Base-by-base conservation (phyloP, 768 basidiomycete species). In the Agrocybe pediades region DNA sequence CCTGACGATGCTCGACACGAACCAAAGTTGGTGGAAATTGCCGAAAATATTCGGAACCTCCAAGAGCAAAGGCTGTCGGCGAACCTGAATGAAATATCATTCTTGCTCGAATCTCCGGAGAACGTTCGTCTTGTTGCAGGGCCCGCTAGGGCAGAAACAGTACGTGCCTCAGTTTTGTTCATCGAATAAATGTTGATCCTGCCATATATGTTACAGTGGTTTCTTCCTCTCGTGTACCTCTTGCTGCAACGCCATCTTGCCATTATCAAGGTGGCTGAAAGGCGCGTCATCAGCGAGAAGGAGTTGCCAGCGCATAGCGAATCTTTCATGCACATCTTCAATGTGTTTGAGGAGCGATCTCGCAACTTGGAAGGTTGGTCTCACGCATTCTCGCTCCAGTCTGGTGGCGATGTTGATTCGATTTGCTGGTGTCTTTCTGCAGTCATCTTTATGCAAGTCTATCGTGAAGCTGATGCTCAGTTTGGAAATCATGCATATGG, bases 71-170 rank as follows among this genome's bases (percentile, higher is more conserved):
- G 36, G 2, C 27, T 55, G 0, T 6, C 19, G 9, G 36, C 49
- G 21, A 55, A 55, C 44, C 19, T 55, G 19, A 51, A 23, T 6
- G 54, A 27, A 9, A 29, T 51, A 16, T 50, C 49, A 1, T 55
- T 46, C n/a, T 15, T 40, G 9, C 27, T 55, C 9, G 39, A 40
- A 36, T 51, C 49, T 1, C 33, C 49, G 20, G 17, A n/a, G 1
- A 49, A 55, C 16, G 54, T 40, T 3, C 24, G 6, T 9, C 49
- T 50, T 13, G 26, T 55, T 24, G 49, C 30, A n/a, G 33, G 54
- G 8, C 41, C 49, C 19, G 44, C 19, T 19, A 15, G 54, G 29
- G 44, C 46, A 23, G 54, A 55, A 51, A 55, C 54, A 13, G 54
- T 51, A 9, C 39, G 26, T 51, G 16, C 7, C 6, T 21, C 40